A percentile compares a stretch with the other conserved stretches of the same genome.
These are phyloP conservation scores for Lunularia cruciata DNA, from an alignment of 225 moss, liverwort and hornwort species.

Conservation along the genomic window DNA sequence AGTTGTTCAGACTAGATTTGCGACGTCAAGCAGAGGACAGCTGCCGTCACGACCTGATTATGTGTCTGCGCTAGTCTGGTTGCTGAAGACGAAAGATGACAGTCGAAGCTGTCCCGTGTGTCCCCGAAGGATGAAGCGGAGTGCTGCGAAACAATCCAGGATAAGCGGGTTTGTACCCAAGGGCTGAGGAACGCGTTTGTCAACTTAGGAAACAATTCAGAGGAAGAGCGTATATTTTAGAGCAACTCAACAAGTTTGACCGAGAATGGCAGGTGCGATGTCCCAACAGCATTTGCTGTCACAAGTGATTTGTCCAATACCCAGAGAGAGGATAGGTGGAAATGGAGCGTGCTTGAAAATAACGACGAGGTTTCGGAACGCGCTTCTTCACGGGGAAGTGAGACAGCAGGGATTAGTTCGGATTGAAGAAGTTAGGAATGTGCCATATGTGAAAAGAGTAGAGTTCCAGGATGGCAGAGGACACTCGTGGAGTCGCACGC, in stretches of 20 bases:
- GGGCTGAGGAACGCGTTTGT: no score
- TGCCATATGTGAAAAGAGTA: neutral
- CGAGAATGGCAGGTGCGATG: neutral
- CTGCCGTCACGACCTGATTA: no score
- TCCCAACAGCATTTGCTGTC: slow-evolving; percentile 9
- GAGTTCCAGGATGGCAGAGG: neutral
- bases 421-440: neutral
- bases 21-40: neutral
- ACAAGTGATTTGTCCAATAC: neutral
- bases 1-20: neutral
- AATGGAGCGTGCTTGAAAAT: neutral
- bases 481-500: slow-evolving; percentile 15
- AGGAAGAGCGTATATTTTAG: neutral
- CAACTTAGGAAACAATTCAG: no score
- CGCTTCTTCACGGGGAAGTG: neutral
- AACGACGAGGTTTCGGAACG: neutral
- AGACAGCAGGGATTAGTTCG: neutral
- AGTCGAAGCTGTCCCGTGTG: neutral
- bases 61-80: no score
- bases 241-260: neutral
- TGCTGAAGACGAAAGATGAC: neutral
- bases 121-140: no score
- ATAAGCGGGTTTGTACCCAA: no score
- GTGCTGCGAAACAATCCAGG: no score
- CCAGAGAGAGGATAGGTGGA: neutral